Conservation (phyloP, 208 protist species). For the Trypanosoma caninum region DNA sequence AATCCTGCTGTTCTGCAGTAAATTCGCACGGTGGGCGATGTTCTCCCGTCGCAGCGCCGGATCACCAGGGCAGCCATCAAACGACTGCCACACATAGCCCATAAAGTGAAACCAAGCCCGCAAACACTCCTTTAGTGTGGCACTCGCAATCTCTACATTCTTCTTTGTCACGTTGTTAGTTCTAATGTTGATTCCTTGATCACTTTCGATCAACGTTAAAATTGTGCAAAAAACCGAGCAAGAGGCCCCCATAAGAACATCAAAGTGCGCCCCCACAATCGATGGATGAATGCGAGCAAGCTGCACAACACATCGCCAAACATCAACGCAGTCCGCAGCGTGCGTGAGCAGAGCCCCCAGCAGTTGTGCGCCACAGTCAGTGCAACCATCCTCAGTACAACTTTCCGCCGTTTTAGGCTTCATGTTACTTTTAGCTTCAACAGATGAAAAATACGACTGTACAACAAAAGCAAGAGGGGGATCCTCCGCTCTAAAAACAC, state of each 20-base stretch:
- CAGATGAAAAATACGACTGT: background rate
- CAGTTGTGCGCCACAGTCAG: slow-evolving; percentile 18
- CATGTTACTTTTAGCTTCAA: background rate
- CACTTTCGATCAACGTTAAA: slow-evolving; percentile 5
- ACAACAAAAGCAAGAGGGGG: slow-evolving; percentile 7
- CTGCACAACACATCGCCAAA: slow-evolving; percentile 74
- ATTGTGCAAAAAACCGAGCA: slow-evolving; percentile 23
- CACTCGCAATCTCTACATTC: background rate
- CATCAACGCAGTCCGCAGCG: slow-evolving; percentile 46
- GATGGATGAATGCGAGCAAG: slow-evolving; percentile 60
- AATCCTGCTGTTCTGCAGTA: slow-evolving; percentile 43
- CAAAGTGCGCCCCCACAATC: slow-evolving; percentile 55
- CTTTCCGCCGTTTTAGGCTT: slow-evolving; percentile 3
- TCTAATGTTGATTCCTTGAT: background rate
- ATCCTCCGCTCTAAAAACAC: slow-evolving; percentile 13
- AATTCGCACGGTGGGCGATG: slow-evolving; percentile 37
- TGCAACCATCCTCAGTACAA: slow-evolving; percentile 22
- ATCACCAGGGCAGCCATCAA: slow-evolving; percentile 73
- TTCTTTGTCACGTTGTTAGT: background rate
- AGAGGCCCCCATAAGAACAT: slow-evolving; percentile 37
- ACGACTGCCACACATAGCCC: slow-evolving; percentile 79
- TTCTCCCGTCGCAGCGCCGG: slow-evolving; percentile 36
- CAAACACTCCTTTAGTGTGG: slow-evolving; percentile 61
- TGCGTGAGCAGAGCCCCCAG: slow-evolving; percentile 45
- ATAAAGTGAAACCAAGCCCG: slow-evolving; percentile 80